Conservation (phyloP, 257 asterid genomes). For the Gynochthodes officinalis region DNA sequence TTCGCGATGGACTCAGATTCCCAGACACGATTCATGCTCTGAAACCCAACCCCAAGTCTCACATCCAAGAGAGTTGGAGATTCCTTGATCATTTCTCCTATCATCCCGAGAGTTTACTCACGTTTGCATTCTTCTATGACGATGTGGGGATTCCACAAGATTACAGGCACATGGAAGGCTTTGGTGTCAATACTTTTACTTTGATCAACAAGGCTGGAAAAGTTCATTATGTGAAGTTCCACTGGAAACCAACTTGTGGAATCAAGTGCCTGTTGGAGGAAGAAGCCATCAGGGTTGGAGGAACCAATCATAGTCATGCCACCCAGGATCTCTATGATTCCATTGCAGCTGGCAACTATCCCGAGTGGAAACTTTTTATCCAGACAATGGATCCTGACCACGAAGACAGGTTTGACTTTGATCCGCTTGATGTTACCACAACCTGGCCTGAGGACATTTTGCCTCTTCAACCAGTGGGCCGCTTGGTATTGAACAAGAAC, state of each 20-base stretch:
- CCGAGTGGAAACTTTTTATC: constrained; percentile 96
- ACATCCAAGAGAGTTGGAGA: constrained; percentile 96
- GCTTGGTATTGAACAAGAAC: constrained; percentile 85
- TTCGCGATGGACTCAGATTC: constrained; percentile 91
- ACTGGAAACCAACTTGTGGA: constrained; percentile 98
- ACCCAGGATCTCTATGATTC: constrained; percentile 92
- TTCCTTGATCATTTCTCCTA: constrained; percentile 88
- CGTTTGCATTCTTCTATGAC: constrained; percentile 85
- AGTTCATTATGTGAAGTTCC: constrained; percentile 82
- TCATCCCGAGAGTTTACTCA: constrained; percentile 85
- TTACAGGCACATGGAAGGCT: constrained; percentile 97
- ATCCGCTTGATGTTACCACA: constrained; percentile 89
- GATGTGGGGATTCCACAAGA: constrained; percentile 92
- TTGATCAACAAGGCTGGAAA: constrained; percentile 88
- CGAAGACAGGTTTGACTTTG: constrained; percentile 86
- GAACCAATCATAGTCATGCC: constrained; percentile 93
- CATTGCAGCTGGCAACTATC: constrained; percentile 81
- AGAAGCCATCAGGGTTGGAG: constrained; percentile 78
- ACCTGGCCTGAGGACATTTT: constrained; percentile 95
- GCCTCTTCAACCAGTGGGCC: constrained; percentile 97
- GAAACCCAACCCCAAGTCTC: constrained; percentile 93
- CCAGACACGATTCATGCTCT: constrained; percentile 88
- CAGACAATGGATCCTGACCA: constrained; percentile 85
- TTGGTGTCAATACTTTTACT: constrained; percentile 83
- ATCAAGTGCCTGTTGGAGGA: constrained; percentile 80